These are phyloP conservation scores for Lasiodiplodia citricola DNA, from an alignment of 2,329 filamentous ascomycete genomes.

Conservation along the genomic window DNA sequence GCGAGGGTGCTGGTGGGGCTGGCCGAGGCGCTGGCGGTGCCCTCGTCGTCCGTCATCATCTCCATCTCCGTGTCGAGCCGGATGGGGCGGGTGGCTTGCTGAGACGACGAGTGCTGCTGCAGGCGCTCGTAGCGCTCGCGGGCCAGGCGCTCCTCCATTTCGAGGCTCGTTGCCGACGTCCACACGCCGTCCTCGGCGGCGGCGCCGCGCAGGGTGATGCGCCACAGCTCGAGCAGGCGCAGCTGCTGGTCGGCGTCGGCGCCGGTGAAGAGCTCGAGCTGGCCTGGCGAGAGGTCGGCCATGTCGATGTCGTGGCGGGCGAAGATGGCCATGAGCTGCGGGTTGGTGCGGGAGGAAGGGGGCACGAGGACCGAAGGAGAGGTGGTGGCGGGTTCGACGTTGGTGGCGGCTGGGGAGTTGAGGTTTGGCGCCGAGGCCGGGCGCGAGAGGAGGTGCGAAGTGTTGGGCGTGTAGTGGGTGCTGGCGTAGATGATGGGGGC, in stretches of 20 bases:
- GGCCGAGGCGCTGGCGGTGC: slow-evolving; percentile 15
- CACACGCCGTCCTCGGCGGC: slow-evolving; percentile 62
- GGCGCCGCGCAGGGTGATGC: slow-evolving; percentile 66
- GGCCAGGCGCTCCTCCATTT: slow-evolving; percentile 61
- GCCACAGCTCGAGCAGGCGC: slow-evolving; percentile 83
- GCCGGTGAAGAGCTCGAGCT: slow-evolving; percentile 78
- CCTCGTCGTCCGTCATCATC: slow-evolving; percentile 25
- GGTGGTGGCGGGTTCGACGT: neutral
- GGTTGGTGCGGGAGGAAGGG: slow-evolving; percentile 49
- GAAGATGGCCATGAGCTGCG: slow-evolving; percentile 58
- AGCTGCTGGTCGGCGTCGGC: slow-evolving; percentile 74
- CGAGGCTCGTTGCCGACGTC: slow-evolving; percentile 61
- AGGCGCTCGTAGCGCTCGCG: slow-evolving; percentile 64
- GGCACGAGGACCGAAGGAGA: neutral
- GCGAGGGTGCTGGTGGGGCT: slow-evolving; percentile 10
- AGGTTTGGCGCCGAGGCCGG: slow-evolving; percentile 28
- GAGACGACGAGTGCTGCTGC: neutral
- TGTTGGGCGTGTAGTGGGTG: slow-evolving; percentile 79
- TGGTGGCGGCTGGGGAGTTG: slow-evolving; percentile 28
- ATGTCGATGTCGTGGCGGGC: slow-evolving; percentile 73
- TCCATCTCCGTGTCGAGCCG: slow-evolving; percentile 10
- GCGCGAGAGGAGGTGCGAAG: slow-evolving; percentile 62
- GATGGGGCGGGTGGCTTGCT: neutral
- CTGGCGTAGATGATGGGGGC: slow-evolving; percentile 72
- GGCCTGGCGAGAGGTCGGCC: slow-evolving; percentile 70